Base-by-base conservation (phyloP, 768 basidiomycete genomes). In the Sarcomyxa edulis region DNA sequence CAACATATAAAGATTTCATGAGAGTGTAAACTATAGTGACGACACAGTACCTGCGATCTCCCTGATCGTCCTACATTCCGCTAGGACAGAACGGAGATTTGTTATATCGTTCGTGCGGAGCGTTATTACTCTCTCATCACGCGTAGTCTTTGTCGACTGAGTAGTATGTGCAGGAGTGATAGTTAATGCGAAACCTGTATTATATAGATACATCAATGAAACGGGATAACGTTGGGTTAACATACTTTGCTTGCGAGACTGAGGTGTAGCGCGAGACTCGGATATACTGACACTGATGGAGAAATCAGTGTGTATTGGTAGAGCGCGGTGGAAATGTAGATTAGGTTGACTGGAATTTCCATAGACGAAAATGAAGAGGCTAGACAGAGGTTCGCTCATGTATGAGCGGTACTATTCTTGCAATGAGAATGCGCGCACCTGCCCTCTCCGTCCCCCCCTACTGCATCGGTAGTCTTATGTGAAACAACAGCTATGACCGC, bases 291-390 rank as follows among this genome's bases (percentile, higher is more conserved):
- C 75, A 7, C 63, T 54, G 26, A 84, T 65, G 4, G 66, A 59
- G 48, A 84, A 76, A 23, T 64, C 57, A 7, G 66, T 68, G 37
- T 72, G 68, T 22, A 87, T 72, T 3, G 81, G 80, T n/a, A 75
- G 68, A 2, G 72, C 62, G 35, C 65, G 68, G 41, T 76, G 63
- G 7, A 78, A 59, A 14, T 69, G 58, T 25, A 74, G 59, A 18
- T n/a, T n/a, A n/a, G n/a, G n/a, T n/a, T n/a, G n/a, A n/a, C n/a
- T n/a, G n/a, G 19, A 12, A 7, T 37, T 43, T 44, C 44, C 48
- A 36, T 46, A 44, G 32, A 6, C 25, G 21, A 30, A 25, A 27
- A 22, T 22, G 26, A 32, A 35, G 21, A 24, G 21, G 11, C 28
- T 38, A 31, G 39, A 48, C 45, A 23, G 32, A 37, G 38, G 22